These are phyloP conservation scores for sweet orange (Citrus sinensis) DNA, from an alignment of 345 rosid species.

Conservation along the genomic window DNA sequence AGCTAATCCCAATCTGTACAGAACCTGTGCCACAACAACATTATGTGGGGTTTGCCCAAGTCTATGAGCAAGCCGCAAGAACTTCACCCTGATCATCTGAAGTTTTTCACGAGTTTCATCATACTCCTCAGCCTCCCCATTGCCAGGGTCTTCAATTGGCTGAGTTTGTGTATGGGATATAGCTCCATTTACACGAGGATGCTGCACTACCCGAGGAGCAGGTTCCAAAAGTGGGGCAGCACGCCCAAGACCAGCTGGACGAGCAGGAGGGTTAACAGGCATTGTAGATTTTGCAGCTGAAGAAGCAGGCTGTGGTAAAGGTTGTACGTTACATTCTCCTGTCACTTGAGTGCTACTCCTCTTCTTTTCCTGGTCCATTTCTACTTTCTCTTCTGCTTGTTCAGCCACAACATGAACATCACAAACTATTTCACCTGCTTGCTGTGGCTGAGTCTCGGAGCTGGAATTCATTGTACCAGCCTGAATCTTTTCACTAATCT, in stretches of 20 bases:
- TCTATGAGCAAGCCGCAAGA: slow-evolving; percentile 93
- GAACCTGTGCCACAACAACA: slow-evolving; percentile 98
- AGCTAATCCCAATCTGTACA: slow-evolving; percentile 93
- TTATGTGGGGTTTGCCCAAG: slow-evolving; percentile 99
- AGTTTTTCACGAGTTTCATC: slow-evolving; percentile 98
- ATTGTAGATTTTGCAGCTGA: slow-evolving; percentile 39
- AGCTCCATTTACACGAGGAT: slow-evolving; percentile 73
- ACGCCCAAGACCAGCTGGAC: slow-evolving; percentile 93
- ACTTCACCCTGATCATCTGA: slow-evolving; percentile 96
- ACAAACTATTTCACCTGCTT: slow-evolving; percentile 22
- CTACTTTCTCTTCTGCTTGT: slow-evolving; percentile 30
- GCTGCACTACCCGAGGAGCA: slow-evolving; percentile 67
- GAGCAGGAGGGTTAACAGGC: slow-evolving; percentile 40
- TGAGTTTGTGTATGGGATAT: slow-evolving; percentile 53
- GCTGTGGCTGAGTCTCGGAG: slow-evolving; percentile 26
- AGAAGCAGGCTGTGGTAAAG: slow-evolving; percentile 23
- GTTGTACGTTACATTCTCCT: slow-evolving; percentile 25
- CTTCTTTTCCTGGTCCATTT: slow-evolving; percentile 22
- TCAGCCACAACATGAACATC: slow-evolving; percentile 27
- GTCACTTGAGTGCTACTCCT: slow-evolving; percentile 15
- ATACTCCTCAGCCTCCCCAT: slow-evolving; percentile 69
- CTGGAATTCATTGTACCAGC: slow-evolving; percentile 14
- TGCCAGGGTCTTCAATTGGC: slow-evolving; percentile 69
- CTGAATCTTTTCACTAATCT: slow-evolving; percentile 27
- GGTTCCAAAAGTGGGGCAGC: slow-evolving; percentile 83